phyloP scores from a whole-genome alignment of 805 yeast genomes.

The Wickerhamomyces queroliae region DNA sequence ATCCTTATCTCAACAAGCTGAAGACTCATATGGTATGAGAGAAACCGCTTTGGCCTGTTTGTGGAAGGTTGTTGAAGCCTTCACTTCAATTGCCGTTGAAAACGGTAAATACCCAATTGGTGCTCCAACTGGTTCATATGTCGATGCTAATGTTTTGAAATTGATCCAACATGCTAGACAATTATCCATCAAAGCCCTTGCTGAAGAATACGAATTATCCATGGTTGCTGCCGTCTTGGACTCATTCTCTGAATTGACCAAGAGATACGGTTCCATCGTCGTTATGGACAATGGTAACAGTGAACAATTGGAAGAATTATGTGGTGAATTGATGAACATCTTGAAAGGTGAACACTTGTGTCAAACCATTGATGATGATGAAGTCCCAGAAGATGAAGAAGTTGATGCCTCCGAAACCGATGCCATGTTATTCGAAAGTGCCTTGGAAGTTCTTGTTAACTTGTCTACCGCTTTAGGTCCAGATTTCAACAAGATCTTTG shows the following conservation, averaged over 20 bases:
- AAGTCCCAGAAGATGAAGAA: conserved; percentile 52
- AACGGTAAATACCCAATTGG: conserved; percentile 58
- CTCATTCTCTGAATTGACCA: conserved; percentile 60
- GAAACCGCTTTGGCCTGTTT: conserved; percentile 77
- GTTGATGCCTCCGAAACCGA: conserved; percentile 51
- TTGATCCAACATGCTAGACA: conserved; percentile 64
- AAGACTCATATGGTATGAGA: conserved; percentile 86
- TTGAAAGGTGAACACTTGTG: conserved; percentile 81
- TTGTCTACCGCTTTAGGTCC: conserved; percentile 72
- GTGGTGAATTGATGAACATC: conserved; percentile 64
- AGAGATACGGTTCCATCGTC: conserved; percentile 65
- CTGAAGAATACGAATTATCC: conserved; percentile 77
- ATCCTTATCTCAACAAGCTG: conserved; percentile 63
- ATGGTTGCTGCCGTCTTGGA: conserved; percentile 80
- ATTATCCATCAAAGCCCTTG: conserved; percentile 54
- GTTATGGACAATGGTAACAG: conserved; percentile 55
- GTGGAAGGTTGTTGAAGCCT: conserved; percentile 78
- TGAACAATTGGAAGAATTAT: conserved; percentile 58
- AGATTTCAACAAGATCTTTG: conserved; percentile 71
- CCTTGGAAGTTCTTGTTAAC: conserved; percentile 78
- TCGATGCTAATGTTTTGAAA: conserved; percentile 49
- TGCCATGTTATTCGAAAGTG: conserved; percentile 75
- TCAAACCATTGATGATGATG: conserved; percentile 71
- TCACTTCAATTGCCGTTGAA: conserved; percentile 45
- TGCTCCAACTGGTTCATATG: conserved; percentile 53